Conservation (phyloP, 805 yeast species). For the Wickerhamiella occidentalis region DNA sequence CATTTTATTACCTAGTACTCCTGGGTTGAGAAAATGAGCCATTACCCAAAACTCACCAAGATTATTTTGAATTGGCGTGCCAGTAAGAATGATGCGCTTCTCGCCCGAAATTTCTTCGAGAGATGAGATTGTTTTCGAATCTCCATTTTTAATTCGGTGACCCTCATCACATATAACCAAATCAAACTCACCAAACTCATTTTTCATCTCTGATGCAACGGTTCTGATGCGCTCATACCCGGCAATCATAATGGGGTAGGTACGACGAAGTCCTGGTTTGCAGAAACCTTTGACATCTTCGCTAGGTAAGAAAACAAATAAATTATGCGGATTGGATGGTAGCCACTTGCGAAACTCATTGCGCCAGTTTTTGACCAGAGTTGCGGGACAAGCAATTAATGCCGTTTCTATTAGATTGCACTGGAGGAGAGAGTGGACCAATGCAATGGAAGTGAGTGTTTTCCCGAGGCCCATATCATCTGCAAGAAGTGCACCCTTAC, state of each 20-base stretch:
- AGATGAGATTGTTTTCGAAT: slow-evolving; percentile 58
- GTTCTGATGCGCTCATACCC: slow-evolving; percentile 80
- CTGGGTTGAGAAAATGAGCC: slow-evolving; percentile 75
- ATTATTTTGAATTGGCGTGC: slow-evolving; percentile 92
- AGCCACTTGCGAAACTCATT: slow-evolving; percentile 86
- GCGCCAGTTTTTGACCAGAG: slow-evolving; percentile 78
- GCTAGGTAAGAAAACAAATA: slow-evolving; percentile 45
- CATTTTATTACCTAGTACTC: slow-evolving; percentile 49
- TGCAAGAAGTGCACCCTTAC: slow-evolving; percentile 73
- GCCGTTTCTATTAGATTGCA: slow-evolving; percentile 39
- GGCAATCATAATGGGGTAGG: slow-evolving; percentile 70
- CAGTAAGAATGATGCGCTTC: slow-evolving; percentile 58
- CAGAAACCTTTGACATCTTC: slow-evolving; percentile 37
- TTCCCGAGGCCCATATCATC: slow-evolving; percentile 97
- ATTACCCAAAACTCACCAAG: slow-evolving; percentile 69
- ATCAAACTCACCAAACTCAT: slow-evolving; percentile 36
- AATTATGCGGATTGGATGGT: slow-evolving; percentile 48
- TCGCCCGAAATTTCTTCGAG: slow-evolving; percentile 43
- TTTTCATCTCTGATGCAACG: slow-evolving; percentile 3
- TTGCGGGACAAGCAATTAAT: slow-evolving; percentile 82
- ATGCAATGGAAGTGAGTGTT: slow-evolving; percentile 71
- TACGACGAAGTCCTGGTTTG: slow-evolving; percentile 47
- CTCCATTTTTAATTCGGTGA: slow-evolving; percentile 67
- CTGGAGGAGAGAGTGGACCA: slow-evolving; percentile 68
- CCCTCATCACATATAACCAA: slow-evolving; percentile 90